Base-by-base conservation (phyloP, 768 basidiomycete genomes). In the Trametes cubensis region DNA sequence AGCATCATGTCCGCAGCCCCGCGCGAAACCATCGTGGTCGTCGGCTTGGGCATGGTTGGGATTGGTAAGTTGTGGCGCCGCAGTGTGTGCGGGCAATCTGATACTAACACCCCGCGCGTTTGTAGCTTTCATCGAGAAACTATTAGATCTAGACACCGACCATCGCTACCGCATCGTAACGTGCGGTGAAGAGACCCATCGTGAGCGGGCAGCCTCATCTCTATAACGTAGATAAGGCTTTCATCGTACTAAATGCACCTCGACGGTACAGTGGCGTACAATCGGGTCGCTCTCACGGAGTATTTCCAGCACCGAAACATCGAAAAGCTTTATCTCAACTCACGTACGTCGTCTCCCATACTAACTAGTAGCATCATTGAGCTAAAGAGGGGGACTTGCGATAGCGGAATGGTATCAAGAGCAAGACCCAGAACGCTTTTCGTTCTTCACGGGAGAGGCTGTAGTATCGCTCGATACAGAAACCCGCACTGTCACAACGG, bases 71-170 rank as follows among this genome's bases (percentile, higher is more conserved):
- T 1, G 17, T n/a, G 14, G 39, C 44, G 4, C 53, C 34, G 10
- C 34, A 11, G 17, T 39, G 1, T 17, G 13, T 28, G 3, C 26
- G 58, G 20, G 42, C 4, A 13, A 3, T 14, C 25, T n/a, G 39
- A 41, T 18, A 39, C 6, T 41, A 1, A 28, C 11, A 10, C 23
- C 46, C 28, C 2, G 41, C 21, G 15, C 13, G 6, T 40, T 39
- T 49, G 13, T 15, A 81, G 86, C 86, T 0, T 88, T 89, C 75
- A 86, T 89, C 66, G 87, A 89, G 69, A 89, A 88, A 66, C 74
- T 90, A 30, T 77, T 88, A 45, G 78, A 80, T 58, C 77, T 85
- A 26, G 85, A 89, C 65, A 77, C 79, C 20, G 71, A 70, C 3
- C 75, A 76, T 7, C 72, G 74, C 18, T 88, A 86, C 72, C 76